Evolutionary conservation across 768 basidiomycete genomes (phyloP).

Genomic region (Tricholoma saponaceum): DNA sequence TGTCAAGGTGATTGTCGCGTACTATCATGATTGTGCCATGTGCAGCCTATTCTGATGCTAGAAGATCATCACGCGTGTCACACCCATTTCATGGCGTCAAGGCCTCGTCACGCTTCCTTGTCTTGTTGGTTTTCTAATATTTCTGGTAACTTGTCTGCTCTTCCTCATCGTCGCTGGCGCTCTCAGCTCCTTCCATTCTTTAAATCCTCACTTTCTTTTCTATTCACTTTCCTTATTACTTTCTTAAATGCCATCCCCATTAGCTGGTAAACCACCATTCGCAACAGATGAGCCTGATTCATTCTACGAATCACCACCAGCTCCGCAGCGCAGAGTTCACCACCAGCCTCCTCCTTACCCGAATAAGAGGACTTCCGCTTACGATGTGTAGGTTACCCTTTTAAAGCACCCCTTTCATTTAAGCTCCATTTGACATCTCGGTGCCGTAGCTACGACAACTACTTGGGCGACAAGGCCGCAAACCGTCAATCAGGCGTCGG

Average conservation of each 20-base stretch:
- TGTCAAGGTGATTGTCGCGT: too few species aligned
- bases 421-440: constrained; percentile 6
- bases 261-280: constrained; percentile 62
- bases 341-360: constrained; percentile 45
- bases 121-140: too few species aligned
- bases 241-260: constrained; percentile 32
- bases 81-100: too few species aligned
- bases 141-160: neutral
- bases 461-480: constrained; percentile 35
- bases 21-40: too few species aligned
- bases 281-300: constrained; percentile 68
- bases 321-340: constrained; percentile 39
- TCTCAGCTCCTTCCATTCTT: constrained; percentile 11
- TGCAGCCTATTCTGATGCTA: too few species aligned
- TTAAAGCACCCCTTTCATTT: neutral
- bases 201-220: constrained; percentile 14
- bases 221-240: constrained; percentile 14
- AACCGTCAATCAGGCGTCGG: constrained; percentile 52
- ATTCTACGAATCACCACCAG: constrained; percentile 45
- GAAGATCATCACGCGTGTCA: too few species aligned
- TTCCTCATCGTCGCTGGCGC: neutral
- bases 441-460: constrained; percentile 56
- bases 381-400: constrained; percentile 55
- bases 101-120: too few species aligned
- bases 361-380: constrained; percentile 56